Percentiles rank a stretch among this genome's conserved stretches.
Conservation (phyloP, 345 rosid genomes). For the Eucalyptus sp. region DNA sequence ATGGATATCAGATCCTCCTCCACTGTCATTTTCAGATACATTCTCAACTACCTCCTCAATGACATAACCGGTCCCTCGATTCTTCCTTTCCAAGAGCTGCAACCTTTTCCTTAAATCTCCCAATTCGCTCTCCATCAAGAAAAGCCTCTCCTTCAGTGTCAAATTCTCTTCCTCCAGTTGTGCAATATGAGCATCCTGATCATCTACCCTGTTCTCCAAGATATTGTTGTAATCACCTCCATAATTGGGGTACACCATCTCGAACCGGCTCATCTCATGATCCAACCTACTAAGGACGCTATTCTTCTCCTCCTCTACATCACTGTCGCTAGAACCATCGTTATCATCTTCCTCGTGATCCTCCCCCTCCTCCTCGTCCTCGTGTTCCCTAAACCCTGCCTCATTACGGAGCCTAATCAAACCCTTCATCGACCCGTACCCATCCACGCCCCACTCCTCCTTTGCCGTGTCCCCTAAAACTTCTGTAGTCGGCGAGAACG, state of each 20-base stretch:
- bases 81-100: conserved; percentile 70
- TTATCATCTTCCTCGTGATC: conserved; percentile 68
- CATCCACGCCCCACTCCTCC: conserved; percentile 99
- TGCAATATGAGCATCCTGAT: conserved; percentile 90
- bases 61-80: conserved; percentile 33
- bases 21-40: conserved; percentile 61
- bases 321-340: conserved; percentile 86
- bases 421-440: conserved; percentile 98
- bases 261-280: conserved; percentile 94
- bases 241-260: conserved; percentile 83
- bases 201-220: conserved; percentile 92
- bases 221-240: conserved; percentile 53
- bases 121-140: conserved; percentile 87
- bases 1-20: conserved; percentile 48
- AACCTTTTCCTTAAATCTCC: conserved; percentile 84
- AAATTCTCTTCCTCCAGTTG: conserved; percentile 94
- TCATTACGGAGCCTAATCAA: conserved; percentile 64
- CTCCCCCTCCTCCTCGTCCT: conserved; percentile 39
- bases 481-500: conserved; percentile 79
- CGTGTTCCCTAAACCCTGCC: conserved; percentile 40
- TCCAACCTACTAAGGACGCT: conserved; percentile 85
- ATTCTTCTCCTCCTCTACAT: conserved; percentile 94
- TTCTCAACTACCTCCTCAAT: conserved; percentile 52
- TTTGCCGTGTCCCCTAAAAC: conserved; percentile 90
- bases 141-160: conserved; percentile 85